Evolutionary conservation across 176 grass and related monocot genomes (phyloP).

Genomic region (Metroxylon sagu): DNA sequence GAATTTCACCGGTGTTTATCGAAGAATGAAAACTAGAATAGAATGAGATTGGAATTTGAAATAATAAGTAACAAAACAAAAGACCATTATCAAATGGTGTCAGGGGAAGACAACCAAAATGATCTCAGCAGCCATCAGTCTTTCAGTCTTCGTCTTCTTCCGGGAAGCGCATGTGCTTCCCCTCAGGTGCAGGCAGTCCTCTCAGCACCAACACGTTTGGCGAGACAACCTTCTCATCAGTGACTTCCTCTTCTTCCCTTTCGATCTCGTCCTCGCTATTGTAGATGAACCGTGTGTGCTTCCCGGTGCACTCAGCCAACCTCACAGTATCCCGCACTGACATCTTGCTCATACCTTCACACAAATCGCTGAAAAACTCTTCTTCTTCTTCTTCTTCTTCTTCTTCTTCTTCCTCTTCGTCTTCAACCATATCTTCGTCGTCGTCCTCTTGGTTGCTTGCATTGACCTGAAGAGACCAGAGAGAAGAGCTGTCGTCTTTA

Average conservation of each 20-base stretch:
- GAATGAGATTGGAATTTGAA: no score
- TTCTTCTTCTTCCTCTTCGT: background rate
- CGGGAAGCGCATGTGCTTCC: conserved; percentile 67
- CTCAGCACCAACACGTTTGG: conserved; percentile 26
- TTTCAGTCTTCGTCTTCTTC: conserved; percentile 37
- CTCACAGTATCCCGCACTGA: conserved; percentile 16
- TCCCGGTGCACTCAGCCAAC: conserved; percentile 43
- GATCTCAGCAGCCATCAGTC: no score
- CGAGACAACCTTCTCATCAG: background rate
- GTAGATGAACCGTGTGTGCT: conserved; percentile 71
- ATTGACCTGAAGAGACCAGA: conserved; percentile 64
- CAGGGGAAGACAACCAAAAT: no score
- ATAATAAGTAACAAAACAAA: no score
- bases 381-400: conserved; percentile 13
- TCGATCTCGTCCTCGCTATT: conserved; percentile 72
- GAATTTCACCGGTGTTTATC: no score
- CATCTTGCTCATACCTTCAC: conserved; percentile 58
- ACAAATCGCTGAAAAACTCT: conserved; percentile 45
- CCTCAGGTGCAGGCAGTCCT: conserved; percentile 47
- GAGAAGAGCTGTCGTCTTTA: conserved; percentile 46
- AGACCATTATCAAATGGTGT: no score
- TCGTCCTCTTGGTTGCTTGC: conserved; percentile 42
- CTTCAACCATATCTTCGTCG: background rate
- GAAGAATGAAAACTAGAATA: no score
- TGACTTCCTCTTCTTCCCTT: conserved; percentile 26